phyloP scores from a whole-genome alignment of 108 stramenopile genomes.

The Fistulifera solaris region DNA sequence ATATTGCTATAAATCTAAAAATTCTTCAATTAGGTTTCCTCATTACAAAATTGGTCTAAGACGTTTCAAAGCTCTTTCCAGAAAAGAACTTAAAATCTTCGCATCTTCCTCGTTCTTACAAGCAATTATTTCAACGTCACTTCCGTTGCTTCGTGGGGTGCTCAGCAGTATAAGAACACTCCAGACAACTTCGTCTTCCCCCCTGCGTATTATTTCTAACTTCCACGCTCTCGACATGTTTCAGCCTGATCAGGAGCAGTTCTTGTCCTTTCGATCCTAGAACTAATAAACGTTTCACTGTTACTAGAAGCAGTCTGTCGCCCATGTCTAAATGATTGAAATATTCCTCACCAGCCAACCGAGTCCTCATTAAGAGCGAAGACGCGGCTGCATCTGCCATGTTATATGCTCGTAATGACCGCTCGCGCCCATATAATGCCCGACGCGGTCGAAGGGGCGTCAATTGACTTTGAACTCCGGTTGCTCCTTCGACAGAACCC shows the following conservation, averaged over 20 bases:
- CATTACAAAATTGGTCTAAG: no score
- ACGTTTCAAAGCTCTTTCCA: no score
- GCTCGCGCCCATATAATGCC: slow-evolving; percentile 59
- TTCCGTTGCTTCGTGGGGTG: slow-evolving; percentile 35
- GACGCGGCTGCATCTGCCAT: slow-evolving; percentile 60
- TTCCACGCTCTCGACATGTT: slow-evolving; percentile 38
- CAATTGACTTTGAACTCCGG: slow-evolving; percentile 15
- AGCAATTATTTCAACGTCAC: slow-evolving; percentile 44
- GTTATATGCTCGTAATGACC: slow-evolving; percentile 37
- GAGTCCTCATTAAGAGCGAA: slow-evolving; percentile 46
- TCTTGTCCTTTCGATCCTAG: slow-evolving; percentile 56
- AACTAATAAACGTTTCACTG: slow-evolving; percentile 42
- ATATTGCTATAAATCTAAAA: background rate
- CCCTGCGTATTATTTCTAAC: slow-evolving; percentile 26
- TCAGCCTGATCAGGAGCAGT: slow-evolving; percentile 37
- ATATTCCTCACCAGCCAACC: slow-evolving; percentile 57
- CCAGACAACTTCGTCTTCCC: slow-evolving; percentile 26
- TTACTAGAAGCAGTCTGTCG: slow-evolving; percentile 48
- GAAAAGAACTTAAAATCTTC: slow-evolving; percentile 14
- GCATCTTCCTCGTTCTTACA: slow-evolving; percentile 36
- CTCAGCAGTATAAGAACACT: slow-evolving; percentile 42
- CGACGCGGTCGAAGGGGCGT: slow-evolving; percentile 54
- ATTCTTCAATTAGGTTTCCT: no score
- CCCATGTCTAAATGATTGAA: slow-evolving; percentile 60
- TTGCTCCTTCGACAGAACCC: slow-evolving; percentile 41